Base-by-base conservation (phyloP, 2,329 filamentous ascomycete species). In the Trichoderma semiorbis region DNA sequence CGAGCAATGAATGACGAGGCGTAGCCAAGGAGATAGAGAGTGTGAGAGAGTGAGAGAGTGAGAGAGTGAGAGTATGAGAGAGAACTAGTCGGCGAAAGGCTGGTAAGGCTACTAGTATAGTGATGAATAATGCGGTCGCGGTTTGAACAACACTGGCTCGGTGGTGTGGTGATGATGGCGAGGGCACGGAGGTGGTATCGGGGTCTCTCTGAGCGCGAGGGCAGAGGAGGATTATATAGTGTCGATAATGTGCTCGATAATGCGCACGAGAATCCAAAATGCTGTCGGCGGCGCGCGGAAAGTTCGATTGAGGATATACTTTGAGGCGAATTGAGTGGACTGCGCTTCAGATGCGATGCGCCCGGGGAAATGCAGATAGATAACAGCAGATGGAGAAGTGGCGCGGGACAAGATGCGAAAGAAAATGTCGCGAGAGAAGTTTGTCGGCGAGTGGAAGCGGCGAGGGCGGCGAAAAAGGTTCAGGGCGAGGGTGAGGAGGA, bases 191-290 rank as follows among this genome's bases (percentile, higher is more conserved):
- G 34, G 34, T 7, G 34, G 43, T 5, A 47, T 47, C 43, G 43
- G 8, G 43, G 16, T 7, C 14, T 3, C 43, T 36, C 14, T 1
- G 43, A 47, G 43, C 3, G 18, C 8, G 8, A 47, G 1, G n/a
- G n/a, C 43, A 47, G 80, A 71, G 76, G 78, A 78, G 73, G 73
- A 71, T 73, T 73, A 67, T 70, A 55, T 80, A 75, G n/a, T 71
- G 75, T 24, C 18, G 43, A 12, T n/a, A 43, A n/a, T 36, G 14
- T 16, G 34, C 34, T 43, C 16, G 16, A 55, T 47, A 11, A 24
- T 53, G 47, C 47, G 47, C n/a, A 6, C 47, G n/a, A 24, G 5
- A 6, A 53, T 14, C 47, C 47, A 24, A 7, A 24, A 53, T 5
- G 47, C 21, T 24, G 47, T 21, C 47, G 47, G 11, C 3, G 47